Percentiles rank a stretch among this genome's conserved stretches.
These are phyloP conservation scores for Centaurea solstitialis DNA, from an alignment of 129 eudicot species.

Conservation along the genomic window DNA sequence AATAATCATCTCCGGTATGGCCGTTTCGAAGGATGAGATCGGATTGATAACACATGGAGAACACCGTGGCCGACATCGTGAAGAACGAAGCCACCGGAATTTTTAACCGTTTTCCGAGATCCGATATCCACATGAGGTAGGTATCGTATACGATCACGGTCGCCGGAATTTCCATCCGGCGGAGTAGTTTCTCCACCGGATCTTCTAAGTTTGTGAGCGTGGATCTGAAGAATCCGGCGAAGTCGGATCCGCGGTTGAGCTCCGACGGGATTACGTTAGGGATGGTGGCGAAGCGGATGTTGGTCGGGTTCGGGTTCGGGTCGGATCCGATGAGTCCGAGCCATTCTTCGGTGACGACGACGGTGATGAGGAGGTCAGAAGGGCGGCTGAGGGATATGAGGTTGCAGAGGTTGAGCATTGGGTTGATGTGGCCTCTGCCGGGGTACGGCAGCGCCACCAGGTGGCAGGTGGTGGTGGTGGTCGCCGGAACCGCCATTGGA, in stretches of 20 bases:
- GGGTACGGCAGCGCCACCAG: constrained; percentile 76
- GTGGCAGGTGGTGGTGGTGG: constrained; percentile 30
- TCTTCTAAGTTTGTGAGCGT: constrained; percentile 42
- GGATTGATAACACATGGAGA: constrained; percentile 36
- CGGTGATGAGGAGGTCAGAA: constrained; percentile 38
- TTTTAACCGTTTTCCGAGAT: constrained; percentile 23
- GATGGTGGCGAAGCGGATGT: constrained; percentile 48
- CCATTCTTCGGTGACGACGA: constrained; percentile 82
- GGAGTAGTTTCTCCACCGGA: constrained; percentile 55
- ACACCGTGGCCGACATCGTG: constrained; percentile 56
- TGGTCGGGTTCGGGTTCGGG: constrained; percentile 39
- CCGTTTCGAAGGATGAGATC: constrained; percentile 49
- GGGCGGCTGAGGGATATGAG: constrained; percentile 26
- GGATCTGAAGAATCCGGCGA: constrained; percentile 43
- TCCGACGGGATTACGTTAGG: constrained; percentile 75
- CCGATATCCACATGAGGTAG: constrained; percentile 45
- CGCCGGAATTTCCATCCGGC: constrained; percentile 34
- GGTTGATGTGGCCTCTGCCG: constrained; percentile 75
- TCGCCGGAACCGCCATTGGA: constrained; percentile 13
- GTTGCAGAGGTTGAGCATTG: constrained; percentile 68
- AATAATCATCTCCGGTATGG: constrained; percentile 30
- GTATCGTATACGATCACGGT: constrained; percentile 44
- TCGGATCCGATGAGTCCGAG: constrained; percentile 52
- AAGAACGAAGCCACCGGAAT: constrained; percentile 67
- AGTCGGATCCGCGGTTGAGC: constrained; percentile 47